Conservation (phyloP, 2,329 filamentous ascomycete genomes). For the Colletotrichum sp. region DNA sequence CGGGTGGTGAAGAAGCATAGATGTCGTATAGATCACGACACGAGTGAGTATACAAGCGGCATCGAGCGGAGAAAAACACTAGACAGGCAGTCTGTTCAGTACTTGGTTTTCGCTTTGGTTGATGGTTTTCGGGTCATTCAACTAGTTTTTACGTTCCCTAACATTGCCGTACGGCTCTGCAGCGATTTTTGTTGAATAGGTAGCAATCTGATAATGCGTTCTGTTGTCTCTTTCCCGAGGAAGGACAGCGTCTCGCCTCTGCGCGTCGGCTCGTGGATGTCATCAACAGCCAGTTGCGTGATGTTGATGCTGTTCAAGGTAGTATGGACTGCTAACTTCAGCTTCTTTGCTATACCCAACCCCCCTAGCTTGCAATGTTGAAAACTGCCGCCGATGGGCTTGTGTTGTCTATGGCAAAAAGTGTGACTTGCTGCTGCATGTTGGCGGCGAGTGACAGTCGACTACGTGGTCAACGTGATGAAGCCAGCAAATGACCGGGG, state of each 20-base stretch:
- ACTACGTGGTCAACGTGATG: neutral
- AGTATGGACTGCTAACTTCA: neutral
- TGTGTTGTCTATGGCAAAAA: neutral
- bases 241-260: conserved; percentile 20
- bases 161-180: conserved; percentile 5
- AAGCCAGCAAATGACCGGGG: neutral
- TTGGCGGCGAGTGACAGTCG: neutral
- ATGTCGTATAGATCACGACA: neutral
- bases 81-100: conserved; percentile 8
- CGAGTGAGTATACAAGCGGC: conserved; percentile 1
- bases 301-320: neutral
- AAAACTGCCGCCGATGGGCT: neutral
- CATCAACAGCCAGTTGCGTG: conserved; percentile 18
- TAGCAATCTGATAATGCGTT: conserved; percentile 23
- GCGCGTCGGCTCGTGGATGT: conserved; percentile 19
- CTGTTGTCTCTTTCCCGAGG: conserved; percentile 20
- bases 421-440: neutral
- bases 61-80: conserved; percentile 15
- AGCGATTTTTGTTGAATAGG: conserved; percentile 18
- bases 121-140: conserved; percentile 14
- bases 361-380: neutral
- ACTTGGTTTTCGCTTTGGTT: neutral
- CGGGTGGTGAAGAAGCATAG: conserved; percentile 16
- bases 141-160: conserved; percentile 16
- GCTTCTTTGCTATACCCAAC: neutral